These are phyloP conservation scores for Ampelocalamus luodianensis DNA, from an alignment of 176 grass and related monocot genomes.

Conservation along the genomic window DNA sequence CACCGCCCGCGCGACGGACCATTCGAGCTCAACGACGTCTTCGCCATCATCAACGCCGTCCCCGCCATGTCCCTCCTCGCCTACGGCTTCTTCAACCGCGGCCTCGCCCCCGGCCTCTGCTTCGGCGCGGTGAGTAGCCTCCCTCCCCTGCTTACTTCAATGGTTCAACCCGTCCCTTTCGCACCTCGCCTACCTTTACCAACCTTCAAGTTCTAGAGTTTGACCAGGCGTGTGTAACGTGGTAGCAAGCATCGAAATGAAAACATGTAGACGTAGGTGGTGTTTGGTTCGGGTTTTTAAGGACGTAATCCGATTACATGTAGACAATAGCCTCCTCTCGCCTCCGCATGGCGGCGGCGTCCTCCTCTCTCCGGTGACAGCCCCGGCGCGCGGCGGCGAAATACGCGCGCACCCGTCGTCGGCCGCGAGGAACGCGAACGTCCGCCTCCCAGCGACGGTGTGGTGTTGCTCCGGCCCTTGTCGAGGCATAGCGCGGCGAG, in stretches of 20 bases:
- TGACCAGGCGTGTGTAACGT: constrained; percentile 30
- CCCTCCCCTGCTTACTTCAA: not conserved
- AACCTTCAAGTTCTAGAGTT: not conserved
- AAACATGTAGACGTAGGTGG: not conserved
- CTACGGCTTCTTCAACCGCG: constrained; percentile 88
- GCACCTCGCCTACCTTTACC: not conserved
- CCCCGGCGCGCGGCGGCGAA: too few relatives aligned
- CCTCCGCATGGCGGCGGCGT: too few relatives aligned
- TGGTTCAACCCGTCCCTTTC: too few relatives aligned
- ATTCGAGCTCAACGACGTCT: constrained; percentile 99
- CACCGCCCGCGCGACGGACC: constrained; percentile 86
- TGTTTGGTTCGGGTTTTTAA: too few relatives aligned
- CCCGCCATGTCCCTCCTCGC: constrained; percentile 87
- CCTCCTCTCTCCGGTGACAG: too few relatives aligned
- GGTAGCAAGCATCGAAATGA: not conserved
- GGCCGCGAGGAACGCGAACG: too few relatives aligned
- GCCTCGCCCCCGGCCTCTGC: constrained; percentile 80
- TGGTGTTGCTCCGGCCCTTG: too few relatives aligned
- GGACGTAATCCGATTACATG: too few relatives aligned
- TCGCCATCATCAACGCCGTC: constrained; percentile 87
- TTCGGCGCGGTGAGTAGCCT: constrained; percentile 71
- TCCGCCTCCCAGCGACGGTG: too few relatives aligned
- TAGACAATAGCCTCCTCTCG: too few relatives aligned
- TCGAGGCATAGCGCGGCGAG: too few relatives aligned
- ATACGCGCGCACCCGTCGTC: too few relatives aligned